Evolutionary conservation across 768 basidiomycete species (phyloP).

Genomic region (Suillus tomentosus): DNA sequence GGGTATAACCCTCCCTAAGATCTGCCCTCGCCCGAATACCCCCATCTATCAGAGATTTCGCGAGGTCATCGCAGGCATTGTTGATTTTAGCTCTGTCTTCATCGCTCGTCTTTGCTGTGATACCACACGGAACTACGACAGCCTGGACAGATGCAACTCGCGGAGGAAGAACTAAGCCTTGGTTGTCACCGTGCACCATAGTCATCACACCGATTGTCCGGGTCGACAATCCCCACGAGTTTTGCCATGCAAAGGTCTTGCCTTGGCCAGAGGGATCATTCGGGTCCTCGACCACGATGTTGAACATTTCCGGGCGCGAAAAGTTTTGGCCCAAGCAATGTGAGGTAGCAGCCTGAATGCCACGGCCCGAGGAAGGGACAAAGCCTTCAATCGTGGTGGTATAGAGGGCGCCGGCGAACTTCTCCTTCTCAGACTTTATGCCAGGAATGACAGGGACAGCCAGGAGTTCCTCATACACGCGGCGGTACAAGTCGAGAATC

Average conservation of each 20-base stretch:
- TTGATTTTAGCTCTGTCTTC: constrained; percentile 71
- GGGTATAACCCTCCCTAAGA: constrained; percentile 93
- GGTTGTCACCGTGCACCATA: constrained; percentile 98
- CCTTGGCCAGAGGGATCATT: constrained; percentile 63
- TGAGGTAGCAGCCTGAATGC: constrained; percentile 97
- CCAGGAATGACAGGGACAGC: constrained; percentile 98
- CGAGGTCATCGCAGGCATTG: constrained; percentile 76
- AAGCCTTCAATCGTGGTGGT: constrained; percentile 99
- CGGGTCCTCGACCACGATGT: constrained; percentile 96
- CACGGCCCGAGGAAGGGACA: constrained; percentile 94
- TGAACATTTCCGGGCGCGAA: constrained; percentile 94
- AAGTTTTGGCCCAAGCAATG: constrained; percentile 99
- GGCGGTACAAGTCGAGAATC: constrained; percentile 94
- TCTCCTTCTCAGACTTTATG: constrained; percentile 98
- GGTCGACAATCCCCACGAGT: constrained; percentile 98
- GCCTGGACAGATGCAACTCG: constrained; percentile 92
- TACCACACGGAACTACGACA: constrained; percentile 90
- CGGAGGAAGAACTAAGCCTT: constrained; percentile 96
- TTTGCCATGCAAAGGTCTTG: constrained; percentile 93
- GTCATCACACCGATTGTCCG: constrained; percentile 98
- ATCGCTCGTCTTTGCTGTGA: constrained; percentile 81
- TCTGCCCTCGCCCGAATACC: constrained; percentile 89
- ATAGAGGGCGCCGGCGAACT: constrained; percentile 97
- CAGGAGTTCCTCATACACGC: constrained; percentile 94
- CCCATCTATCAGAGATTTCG: constrained; percentile 65